phyloP scores from a whole-genome alignment of 2,329 filamentous ascomycete species.

The Fusarium sacchari region DNA sequence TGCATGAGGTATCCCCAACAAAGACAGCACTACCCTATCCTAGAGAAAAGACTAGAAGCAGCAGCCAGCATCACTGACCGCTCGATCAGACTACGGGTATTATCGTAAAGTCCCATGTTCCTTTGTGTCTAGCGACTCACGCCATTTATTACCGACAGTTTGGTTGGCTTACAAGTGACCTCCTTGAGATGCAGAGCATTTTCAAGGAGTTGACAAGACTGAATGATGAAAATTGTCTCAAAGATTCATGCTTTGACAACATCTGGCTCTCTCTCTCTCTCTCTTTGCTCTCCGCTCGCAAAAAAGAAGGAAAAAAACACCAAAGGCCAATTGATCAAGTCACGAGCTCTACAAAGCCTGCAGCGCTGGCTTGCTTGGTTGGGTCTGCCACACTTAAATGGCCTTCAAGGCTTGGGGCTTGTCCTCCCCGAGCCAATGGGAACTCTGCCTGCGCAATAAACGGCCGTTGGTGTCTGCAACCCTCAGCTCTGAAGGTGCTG shows the following conservation, averaged over 20 bases:
- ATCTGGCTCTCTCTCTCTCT: slow-evolving; percentile 9
- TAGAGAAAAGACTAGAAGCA: slow-evolving; percentile 5
- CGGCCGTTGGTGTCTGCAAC: slow-evolving; percentile 21
- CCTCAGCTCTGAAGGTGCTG: slow-evolving; percentile 11
- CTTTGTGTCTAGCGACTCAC: slow-evolving; percentile 6
- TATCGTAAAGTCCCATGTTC: slow-evolving; percentile 16
- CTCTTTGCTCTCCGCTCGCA: not conserved
- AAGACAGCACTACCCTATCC: slow-evolving; percentile 10
- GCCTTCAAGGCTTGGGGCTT: slow-evolving; percentile 1
- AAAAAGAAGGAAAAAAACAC: no score
- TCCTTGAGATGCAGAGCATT: not conserved
- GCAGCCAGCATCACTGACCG: slow-evolving; percentile 9
- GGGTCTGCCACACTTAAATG: slow-evolving; percentile 23
- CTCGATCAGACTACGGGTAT: slow-evolving; percentile 19
- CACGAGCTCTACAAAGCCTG: slow-evolving; percentile 33
- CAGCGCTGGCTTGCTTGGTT: slow-evolving; percentile 7
- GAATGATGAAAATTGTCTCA: slow-evolving; percentile 4
- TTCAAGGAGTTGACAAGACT: not conserved
- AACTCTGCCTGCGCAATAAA: slow-evolving; percentile 15
- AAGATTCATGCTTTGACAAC: slow-evolving; percentile 11
- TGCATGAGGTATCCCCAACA: not conserved
- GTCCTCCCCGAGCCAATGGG: slow-evolving; percentile 20
- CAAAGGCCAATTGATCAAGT: slow-evolving; percentile 20
- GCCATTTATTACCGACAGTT: not conserved
- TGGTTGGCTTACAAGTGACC: not conserved